Evolutionary conservation across 2,329 filamentous ascomycete species (phyloP), one percentile per base, ranked within the genome.

Genomic region (Epichloe gansuensis): DNA sequence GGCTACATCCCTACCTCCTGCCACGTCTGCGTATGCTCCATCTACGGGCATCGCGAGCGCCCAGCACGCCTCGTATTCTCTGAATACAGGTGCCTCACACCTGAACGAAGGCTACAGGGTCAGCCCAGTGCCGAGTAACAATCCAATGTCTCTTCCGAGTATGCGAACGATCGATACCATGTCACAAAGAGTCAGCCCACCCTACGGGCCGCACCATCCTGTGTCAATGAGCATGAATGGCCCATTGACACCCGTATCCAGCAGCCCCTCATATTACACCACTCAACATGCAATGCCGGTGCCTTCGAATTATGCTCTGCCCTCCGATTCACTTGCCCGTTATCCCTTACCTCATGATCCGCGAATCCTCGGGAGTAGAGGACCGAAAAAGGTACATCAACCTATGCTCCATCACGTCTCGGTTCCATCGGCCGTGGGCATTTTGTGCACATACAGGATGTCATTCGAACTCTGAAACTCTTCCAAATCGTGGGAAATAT

Each of bases 361-460:
- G 37, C 70, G 75, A 46, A 66, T 76, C 46, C 57, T 77, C 46
- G 69, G 71, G 43, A 69, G 71, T 46, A 71, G 74, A 50, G 74
- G 76, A 21, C 75, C 78, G 42, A 81, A 81, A 60, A 81, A 81
- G 76, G 78, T 80, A 72, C 52, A 68, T 63, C 12, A 43, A n/a
- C 17, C 17, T 41, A 44, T 28, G 28, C 28, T 31, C 28, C 28
- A 31, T 31, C 28, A 9, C 8, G 28, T 31, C 28, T 31, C 28
- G 28, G 28, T 9, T 31, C 28, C 28, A 31, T 31, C 4, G 3
- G 28, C 28, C 28, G 28, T 11, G 28, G 28, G 28, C 28, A 9
- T 31, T 31, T 31, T 31, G 28, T 31, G 28, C 28, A 42, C 39
- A 42, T n/a, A 2, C 7, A 7, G 5, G 17, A n/a, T 38, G 15